These are phyloP conservation scores for Mitragyna speciosa DNA, from an alignment of 257 asterid species.

Conservation along the genomic window DNA sequence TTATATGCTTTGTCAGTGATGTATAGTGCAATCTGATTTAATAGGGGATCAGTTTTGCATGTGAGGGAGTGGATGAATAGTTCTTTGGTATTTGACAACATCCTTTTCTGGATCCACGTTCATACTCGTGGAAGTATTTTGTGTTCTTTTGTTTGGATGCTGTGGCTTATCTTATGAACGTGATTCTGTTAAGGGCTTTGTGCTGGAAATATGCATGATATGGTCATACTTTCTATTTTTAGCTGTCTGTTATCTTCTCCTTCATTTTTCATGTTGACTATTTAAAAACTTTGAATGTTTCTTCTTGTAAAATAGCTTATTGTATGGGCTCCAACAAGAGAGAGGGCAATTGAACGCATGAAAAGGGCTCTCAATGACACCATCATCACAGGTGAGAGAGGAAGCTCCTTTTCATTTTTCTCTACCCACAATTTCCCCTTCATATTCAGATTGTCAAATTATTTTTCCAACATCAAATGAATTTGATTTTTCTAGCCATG, in stretches of 20 bases:
- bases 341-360: constrained; percentile 92
- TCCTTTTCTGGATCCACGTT: not conserved
- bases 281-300: not conserved
- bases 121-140: not conserved
- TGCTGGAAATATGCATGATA: not conserved
- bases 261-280: constrained; percentile 6
- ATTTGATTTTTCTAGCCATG: not conserved
- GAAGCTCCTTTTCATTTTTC: not conserved
- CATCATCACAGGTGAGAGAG: constrained; percentile 67
- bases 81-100: not conserved
- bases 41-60: not conserved
- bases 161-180: not conserved
- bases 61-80: not conserved
- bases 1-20: not conserved
- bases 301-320: constrained; percentile 56
- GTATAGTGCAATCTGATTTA: not conserved
- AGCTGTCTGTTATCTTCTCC: constrained; percentile 11
- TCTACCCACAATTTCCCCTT: not conserved
- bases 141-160: not conserved
- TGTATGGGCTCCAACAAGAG: constrained; percentile 99
- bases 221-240: not conserved
- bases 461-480: not conserved
- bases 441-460: not conserved
- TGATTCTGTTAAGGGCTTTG: not conserved
- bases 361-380: constrained; percentile 97